Percentiles rank a stretch among this genome's conserved stretches.
Conservation (phyloP, 2,329 filamentous ascomycete species). For the Sphaerulina vaccinii region DNA sequence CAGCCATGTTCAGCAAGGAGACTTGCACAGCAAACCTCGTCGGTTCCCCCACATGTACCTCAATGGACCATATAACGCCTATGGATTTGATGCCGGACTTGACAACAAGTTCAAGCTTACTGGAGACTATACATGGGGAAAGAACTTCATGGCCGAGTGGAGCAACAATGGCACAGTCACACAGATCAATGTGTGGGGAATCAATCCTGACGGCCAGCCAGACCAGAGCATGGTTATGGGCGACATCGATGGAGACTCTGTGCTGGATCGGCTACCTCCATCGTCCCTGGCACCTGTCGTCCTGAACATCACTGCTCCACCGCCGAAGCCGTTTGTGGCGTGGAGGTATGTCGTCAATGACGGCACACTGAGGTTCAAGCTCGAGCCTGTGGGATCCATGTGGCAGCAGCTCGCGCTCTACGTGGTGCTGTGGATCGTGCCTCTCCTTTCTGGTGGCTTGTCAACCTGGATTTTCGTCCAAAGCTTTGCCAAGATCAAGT, state of each 20-base stretch:
- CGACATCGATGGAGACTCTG: slow-evolving; percentile 58
- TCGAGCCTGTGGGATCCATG: slow-evolving; percentile 54
- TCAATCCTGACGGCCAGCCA: slow-evolving; percentile 60
- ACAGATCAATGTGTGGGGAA: slow-evolving; percentile 64
- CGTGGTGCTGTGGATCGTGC: slow-evolving; percentile 53
- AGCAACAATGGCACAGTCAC: slow-evolving; percentile 49
- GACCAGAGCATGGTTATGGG: slow-evolving; percentile 59
- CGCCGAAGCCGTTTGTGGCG: slow-evolving; percentile 54
- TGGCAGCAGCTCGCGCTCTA: slow-evolving; percentile 54
- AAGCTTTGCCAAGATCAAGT: slow-evolving; percentile 61
- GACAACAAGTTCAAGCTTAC: slow-evolving; percentile 51
- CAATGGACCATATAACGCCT: slow-evolving; percentile 61
- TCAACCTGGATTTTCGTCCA: slow-evolving; percentile 57
- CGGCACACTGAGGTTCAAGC: slow-evolving; percentile 49
- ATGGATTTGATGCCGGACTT: slow-evolving; percentile 61
- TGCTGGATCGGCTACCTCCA: slow-evolving; percentile 60
- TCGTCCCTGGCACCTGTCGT: slow-evolving; percentile 46
- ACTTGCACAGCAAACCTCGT: slow-evolving; percentile 45
- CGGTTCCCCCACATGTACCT: slow-evolving; percentile 62
- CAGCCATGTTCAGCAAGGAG: slow-evolving; percentile 59
- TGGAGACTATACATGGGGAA: slow-evolving; percentile 52
- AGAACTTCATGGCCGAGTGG: slow-evolving; percentile 61
- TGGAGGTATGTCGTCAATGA: slow-evolving; percentile 57
- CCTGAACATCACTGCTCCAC: slow-evolving; percentile 55
- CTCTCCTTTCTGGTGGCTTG: slow-evolving; percentile 49